These are phyloP conservation scores for Pyricularia sp. DNA, from an alignment of 2,329 filamentous ascomycete species.

Conservation along the genomic window DNA sequence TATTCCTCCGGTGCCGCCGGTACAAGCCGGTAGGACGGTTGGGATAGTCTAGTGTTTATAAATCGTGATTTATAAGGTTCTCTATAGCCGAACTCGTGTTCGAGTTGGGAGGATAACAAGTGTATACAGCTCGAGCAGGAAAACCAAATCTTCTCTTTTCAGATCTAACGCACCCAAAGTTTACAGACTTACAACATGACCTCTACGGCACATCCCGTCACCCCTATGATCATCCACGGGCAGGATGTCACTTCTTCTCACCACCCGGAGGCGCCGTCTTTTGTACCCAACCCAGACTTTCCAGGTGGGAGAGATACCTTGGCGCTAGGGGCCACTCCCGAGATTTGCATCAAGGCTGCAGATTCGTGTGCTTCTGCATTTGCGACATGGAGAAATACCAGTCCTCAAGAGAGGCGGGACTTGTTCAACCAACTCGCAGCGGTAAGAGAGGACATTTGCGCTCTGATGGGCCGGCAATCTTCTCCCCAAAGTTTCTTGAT, in stretches of 20 bases:
- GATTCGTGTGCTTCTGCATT: constrained; percentile 26
- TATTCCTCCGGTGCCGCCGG: background rate
- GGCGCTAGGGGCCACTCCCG: constrained; percentile 25
- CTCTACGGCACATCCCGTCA: background rate
- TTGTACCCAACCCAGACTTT: constrained; percentile 36
- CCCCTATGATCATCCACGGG: constrained; percentile 17
- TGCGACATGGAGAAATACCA: constrained; percentile 43
- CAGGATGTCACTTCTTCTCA: constrained; percentile 25
- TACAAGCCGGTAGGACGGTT: background rate
- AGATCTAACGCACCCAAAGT: background rate
- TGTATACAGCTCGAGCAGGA: background rate
- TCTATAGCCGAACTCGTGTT: too few species aligned
- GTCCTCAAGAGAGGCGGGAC: constrained; percentile 37
- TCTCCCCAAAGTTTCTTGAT: background rate
- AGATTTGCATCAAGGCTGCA: background rate
- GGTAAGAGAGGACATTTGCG: constrained; percentile 15
- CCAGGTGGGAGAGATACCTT: constrained; percentile 22
- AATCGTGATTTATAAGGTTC: too few species aligned
- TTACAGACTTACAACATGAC: background rate
- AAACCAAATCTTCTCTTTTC: background rate
- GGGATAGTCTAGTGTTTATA: too few species aligned
- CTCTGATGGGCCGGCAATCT: background rate
- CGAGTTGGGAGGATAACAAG: too few species aligned
- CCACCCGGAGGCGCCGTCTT: constrained; percentile 36
- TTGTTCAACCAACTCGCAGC: constrained; percentile 32